Base-by-base conservation (phyloP, 169 alveolate species). In the Cryptosporidium felis region DNA sequence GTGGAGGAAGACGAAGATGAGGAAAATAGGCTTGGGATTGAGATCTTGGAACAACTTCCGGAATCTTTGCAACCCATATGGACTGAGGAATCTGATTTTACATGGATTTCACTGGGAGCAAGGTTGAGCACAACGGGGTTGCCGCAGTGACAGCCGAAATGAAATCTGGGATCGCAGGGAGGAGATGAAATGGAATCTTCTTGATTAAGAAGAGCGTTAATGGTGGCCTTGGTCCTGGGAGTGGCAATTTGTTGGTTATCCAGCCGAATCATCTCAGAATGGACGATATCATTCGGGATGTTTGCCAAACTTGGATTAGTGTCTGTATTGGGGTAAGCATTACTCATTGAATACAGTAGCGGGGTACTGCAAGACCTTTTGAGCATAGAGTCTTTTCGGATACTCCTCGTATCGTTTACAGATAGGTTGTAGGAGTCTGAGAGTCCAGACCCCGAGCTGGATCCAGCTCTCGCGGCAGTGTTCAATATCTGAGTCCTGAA, bases 351-450 rank as follows among this genome's bases (percentile, higher is more conserved):
- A 10, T 74, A 74, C 3, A 74, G 42, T 14, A 74, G 58, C 14
- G 85, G 85, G 38, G 85, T 74, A 58, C 85, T 74, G 28, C 85
- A 74, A 14, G 85, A 74, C 42, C 66, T 74, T n/a, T 45, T 74
- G 9, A 74, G 42, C 42, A 46, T 10, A 1, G 82, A 66, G 12
- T 26, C 5, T 5, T 28, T 6, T n/a, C n/a, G n/a, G 30, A 42
- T 6, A 1, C 36, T 65, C 41, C 66, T 30, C n/a, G 10, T 28
- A 30, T 16, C 1, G n/a, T 28, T 28, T n/a, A 18, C 32, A 21
- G 32, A 16, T n/a, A 5, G 6, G 2, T 26, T 42, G n/a, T 56
- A 23, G 3, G 41, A 30, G n/a, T 56, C 63, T 21, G 1, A 10
- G 18, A 30, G 9, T 3, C 63, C 63, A 12, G 80, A 61, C 18